Percentiles rank a stretch among this genome's conserved stretches.
Conservation (phyloP, 179 eudicot genomes). For the Patellifolia procumbens region DNA sequence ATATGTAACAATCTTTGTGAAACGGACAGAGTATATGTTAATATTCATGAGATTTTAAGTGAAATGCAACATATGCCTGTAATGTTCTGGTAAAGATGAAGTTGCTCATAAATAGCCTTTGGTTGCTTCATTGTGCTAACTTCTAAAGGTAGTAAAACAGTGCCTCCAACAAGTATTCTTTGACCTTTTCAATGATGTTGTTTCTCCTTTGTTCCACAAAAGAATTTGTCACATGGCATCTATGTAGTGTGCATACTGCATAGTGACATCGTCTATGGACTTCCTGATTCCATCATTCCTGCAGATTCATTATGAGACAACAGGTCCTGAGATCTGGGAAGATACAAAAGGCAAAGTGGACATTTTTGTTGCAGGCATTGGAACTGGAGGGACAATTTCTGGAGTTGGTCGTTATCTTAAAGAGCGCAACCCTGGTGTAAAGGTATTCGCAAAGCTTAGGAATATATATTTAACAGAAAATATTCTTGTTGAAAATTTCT, state of each 20-base stretch:
- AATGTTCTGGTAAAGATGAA: neutral
- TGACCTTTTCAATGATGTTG: neutral
- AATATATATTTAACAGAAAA: conserved; percentile 4
- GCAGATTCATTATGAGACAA: conserved; percentile 94
- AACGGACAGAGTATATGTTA: no score
- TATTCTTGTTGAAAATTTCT: conserved; percentile 3
- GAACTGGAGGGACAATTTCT: conserved; percentile 95
- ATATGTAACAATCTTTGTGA: no score
- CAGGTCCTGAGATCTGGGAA: conserved; percentile 99
- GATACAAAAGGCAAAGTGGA: conserved; percentile 92
- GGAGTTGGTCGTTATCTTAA: conserved; percentile 84
- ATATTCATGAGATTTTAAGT: neutral
- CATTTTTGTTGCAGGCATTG: conserved; percentile 86
- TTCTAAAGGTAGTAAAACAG: no score
- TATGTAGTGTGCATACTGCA: neutral
- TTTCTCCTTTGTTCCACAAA: neutral
- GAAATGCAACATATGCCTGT: neutral
- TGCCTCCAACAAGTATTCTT: no score
- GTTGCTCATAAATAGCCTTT: no score
- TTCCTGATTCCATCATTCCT: conserved; percentile 16
- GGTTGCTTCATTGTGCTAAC: no score
- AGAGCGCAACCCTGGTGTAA: conserved; percentile 63
- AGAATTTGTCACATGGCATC: neutral
- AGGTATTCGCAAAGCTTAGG: conserved; percentile 47
- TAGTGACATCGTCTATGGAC: no score